A percentile compares a stretch with the other conserved stretches of the same genome.
These are phyloP conservation scores for Aspergillus fumigatiaffinis DNA, from an alignment of 2,329 filamentous ascomycete species.

Conservation along the genomic window DNA sequence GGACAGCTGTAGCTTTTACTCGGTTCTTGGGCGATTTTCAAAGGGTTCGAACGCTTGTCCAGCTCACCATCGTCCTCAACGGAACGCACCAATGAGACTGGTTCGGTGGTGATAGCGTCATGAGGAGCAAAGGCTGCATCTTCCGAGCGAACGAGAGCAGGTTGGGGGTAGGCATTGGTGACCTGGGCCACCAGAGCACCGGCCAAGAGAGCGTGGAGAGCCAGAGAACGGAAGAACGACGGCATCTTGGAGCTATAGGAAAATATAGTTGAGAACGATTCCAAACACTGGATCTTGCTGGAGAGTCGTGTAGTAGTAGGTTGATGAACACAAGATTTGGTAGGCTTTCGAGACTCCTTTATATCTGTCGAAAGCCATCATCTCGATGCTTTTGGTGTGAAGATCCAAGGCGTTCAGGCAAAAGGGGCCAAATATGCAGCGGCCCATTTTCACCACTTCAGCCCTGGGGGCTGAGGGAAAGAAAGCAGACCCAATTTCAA, in stretches of 20 bases:
- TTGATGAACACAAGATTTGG: not conserved
- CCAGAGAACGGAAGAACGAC: not conserved
- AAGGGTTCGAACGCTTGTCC: not conserved
- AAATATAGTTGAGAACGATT: not conserved
- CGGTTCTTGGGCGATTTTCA: not conserved
- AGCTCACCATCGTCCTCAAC: not conserved
- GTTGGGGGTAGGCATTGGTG: not conserved
- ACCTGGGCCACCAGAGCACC: not conserved
- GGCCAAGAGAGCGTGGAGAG: not conserved
- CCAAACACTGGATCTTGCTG: not conserved
- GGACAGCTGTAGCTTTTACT: not conserved
- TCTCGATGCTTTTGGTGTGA: not conserved
- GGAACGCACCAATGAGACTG: not conserved
- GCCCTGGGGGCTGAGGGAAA: not conserved
- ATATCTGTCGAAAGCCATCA: not conserved
- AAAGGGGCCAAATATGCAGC: not conserved
- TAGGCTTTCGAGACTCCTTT: not conserved
- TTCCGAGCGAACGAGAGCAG: not conserved
- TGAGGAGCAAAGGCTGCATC: not conserved
- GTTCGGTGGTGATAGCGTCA: not conserved
- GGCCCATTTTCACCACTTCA: not conserved
- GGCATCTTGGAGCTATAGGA: not conserved
- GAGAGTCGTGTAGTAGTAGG: not conserved
- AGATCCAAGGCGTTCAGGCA: not conserved
- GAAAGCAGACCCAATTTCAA: not conserved